Conservation (phyloP, 352 stramenopile genomes). For the Globisporangium carolinianum region DNA sequence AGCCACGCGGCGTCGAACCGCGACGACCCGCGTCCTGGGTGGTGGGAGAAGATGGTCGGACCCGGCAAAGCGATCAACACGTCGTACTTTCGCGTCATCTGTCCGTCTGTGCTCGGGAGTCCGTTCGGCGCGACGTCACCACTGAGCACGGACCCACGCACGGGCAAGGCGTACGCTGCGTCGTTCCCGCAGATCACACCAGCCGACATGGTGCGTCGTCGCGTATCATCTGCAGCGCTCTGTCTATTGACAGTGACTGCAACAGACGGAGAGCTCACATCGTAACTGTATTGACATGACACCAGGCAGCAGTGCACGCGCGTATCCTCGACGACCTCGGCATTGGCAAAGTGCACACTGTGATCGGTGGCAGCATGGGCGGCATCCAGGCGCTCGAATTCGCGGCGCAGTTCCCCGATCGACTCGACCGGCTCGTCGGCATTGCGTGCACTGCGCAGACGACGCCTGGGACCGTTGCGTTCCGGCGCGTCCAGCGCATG, state of each 20-base stretch:
- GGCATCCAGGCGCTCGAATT: slow-evolving; percentile 84
- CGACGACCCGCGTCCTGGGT: slow-evolving; percentile 69
- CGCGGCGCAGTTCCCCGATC: slow-evolving; percentile 71
- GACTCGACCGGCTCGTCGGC: slow-evolving; percentile 57
- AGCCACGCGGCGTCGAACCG: slow-evolving; percentile 79
- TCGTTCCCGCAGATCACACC: slow-evolving; percentile 82
- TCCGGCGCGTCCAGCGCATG: slow-evolving; percentile 77
- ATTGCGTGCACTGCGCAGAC: slow-evolving; percentile 86
- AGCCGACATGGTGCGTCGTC: slow-evolving; percentile 56
- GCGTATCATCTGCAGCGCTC: no score
- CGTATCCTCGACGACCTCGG: slow-evolving; percentile 74
- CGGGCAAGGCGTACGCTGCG: slow-evolving; percentile 52
- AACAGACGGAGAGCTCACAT: not conserved
- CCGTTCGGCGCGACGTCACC: slow-evolving; percentile 82
- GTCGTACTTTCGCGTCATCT: slow-evolving; percentile 86
- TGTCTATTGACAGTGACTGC: not conserved
- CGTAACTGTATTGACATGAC: not conserved
- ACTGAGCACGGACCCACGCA: slow-evolving; percentile 46
- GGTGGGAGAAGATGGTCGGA: slow-evolving; percentile 88
- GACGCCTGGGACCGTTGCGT: slow-evolving; percentile 78
- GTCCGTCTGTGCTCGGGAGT: slow-evolving; percentile 74
- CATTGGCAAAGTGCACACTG: slow-evolving; percentile 68
- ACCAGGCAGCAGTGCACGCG: slow-evolving; percentile 55
- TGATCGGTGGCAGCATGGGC: slow-evolving; percentile 85
- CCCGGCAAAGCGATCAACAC: slow-evolving; percentile 84